Conservation (phyloP, 1,284 basidiomycete species). For the Ganoderma lucidum region DNA sequence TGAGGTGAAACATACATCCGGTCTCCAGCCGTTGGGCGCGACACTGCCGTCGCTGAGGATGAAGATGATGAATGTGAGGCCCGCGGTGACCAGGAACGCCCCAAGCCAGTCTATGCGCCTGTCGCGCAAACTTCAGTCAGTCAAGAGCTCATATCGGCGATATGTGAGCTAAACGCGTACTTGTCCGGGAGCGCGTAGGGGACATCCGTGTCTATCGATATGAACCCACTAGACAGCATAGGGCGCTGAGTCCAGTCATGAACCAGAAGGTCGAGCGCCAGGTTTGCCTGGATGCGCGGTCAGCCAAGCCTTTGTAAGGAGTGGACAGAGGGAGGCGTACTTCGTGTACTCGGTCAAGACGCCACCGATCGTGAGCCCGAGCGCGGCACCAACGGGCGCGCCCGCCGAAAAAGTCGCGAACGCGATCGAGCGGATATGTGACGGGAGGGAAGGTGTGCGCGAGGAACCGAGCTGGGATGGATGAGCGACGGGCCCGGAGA, state of each 20-base stretch:
- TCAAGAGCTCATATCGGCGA: too few species aligned
- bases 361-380: constrained; percentile 77
- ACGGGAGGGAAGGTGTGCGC: constrained; percentile 79
- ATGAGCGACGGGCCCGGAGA: background rate
- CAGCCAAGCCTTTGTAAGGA: background rate
- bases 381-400: constrained; percentile 78
- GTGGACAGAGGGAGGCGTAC: constrained; percentile 37
- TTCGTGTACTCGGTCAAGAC: constrained; percentile 71
- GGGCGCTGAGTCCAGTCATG: constrained; percentile 53
- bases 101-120: constrained; percentile 86
- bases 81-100: constrained; percentile 75
- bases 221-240: constrained; percentile 49
- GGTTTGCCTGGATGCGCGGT: constrained; percentile 38
- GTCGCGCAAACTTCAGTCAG: background rate
- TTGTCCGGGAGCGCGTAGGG: constrained; percentile 55
- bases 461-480: constrained; percentile 69
- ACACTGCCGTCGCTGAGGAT: constrained; percentile 78
- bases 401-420: constrained; percentile 84
- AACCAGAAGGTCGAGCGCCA: constrained; percentile 69
- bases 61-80: constrained; percentile 83
- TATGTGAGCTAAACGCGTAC: constrained; percentile 15
- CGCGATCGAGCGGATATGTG: constrained; percentile 70
- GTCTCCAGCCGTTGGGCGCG: constrained; percentile 80
- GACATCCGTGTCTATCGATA: constrained; percentile 54
- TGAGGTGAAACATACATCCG: constrained; percentile 57